These are phyloP conservation scores for Leishmania arabica DNA, from an alignment of 208 protist species.

Conservation along the genomic window DNA sequence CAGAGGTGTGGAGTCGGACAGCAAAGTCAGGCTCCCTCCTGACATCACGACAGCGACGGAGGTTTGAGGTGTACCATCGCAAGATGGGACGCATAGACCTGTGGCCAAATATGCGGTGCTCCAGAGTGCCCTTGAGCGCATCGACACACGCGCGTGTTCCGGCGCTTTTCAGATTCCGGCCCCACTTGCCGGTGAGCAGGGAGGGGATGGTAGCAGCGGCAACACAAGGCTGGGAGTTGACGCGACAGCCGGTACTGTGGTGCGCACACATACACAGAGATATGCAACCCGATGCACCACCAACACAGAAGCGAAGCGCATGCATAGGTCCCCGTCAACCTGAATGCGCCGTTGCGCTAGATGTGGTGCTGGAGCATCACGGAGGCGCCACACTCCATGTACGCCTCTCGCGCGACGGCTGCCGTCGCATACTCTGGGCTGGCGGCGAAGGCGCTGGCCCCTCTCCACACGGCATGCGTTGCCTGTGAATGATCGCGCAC, in stretches of 20 bases:
- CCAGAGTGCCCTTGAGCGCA: not conserved
- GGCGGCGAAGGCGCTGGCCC: conserved; percentile 94
- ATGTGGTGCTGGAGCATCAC: conserved; percentile 56
- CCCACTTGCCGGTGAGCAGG: not conserved
- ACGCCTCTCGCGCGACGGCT: conserved; percentile 95
- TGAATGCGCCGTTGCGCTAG: not conserved
- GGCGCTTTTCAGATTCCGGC: not conserved
- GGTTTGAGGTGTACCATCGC: not conserved
- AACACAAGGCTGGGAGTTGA: not conserved
- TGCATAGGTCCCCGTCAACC: not conserved
- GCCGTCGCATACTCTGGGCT: conserved; percentile 92
- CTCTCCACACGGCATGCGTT: conserved; percentile 96
- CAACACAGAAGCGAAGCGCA: not conserved
- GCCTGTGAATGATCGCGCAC: conserved; percentile 92
- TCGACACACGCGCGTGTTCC: not conserved
- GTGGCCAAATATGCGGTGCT: not conserved
- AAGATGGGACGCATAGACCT: not conserved
- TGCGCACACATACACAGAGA: not conserved
- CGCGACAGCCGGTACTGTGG: not conserved
- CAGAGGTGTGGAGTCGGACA: not conserved
- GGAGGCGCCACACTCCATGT: conserved; percentile 97
- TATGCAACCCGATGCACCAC: not conserved
- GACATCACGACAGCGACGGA: not conserved
- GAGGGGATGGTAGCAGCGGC: not conserved
- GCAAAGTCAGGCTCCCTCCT: not conserved